phyloP scores from a whole-genome alignment of 176 grass and related monocot genomes.

The Rhipidocladum racemiflorum region DNA sequence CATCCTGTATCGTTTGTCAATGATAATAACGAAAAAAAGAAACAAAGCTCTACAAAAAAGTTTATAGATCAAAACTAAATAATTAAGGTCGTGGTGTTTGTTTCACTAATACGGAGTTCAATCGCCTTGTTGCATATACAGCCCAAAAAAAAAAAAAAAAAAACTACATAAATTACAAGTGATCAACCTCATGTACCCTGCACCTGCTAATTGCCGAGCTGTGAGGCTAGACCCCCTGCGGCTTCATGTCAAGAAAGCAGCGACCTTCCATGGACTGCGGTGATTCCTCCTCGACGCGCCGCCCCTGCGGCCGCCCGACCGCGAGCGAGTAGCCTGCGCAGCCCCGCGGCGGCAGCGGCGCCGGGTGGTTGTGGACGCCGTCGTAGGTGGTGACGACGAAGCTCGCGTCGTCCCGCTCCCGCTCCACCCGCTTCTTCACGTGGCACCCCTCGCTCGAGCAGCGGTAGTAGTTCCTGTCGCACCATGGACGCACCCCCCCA shows the following conservation, averaged over 20 bases:
- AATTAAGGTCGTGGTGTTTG: no score
- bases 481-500: not conserved
- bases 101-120: not conserved
- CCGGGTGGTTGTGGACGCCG: conserved; percentile 65
- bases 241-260: not conserved
- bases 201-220: not conserved
- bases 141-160: not conserved
- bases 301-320: not conserved
- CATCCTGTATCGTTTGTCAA: not conserved
- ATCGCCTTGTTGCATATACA: not conserved
- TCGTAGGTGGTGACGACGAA: conserved; percentile 83
- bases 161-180: not conserved
- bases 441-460: conserved; percentile 54
- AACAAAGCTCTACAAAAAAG: not conserved
- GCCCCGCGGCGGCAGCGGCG: not conserved
- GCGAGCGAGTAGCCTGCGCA: conserved; percentile 1
- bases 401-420: conserved; percentile 48
- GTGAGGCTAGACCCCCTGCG: not conserved
- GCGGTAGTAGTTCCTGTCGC: conserved; percentile 71
- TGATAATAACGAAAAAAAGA: no score
- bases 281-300: not conserved
- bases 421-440: conserved; percentile 80
- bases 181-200: not conserved
- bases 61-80: no score
- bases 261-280: not conserved